Conservation (phyloP, 2,329 filamentous ascomycete species). For the Lachnellula cervina region DNA sequence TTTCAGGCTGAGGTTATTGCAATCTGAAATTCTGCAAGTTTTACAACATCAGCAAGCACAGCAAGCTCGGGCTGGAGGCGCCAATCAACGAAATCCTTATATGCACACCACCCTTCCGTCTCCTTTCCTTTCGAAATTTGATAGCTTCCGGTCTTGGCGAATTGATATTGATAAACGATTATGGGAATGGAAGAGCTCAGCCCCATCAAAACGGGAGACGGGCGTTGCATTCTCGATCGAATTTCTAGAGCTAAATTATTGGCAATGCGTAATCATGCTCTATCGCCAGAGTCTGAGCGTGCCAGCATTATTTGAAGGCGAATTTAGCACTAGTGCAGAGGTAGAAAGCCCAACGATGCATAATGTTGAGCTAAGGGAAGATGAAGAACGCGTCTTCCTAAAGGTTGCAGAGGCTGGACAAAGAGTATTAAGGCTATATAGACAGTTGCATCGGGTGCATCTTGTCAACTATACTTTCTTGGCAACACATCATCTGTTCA, state of each 20-base stretch:
- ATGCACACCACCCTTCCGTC: conserved; percentile 77
- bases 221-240: conserved; percentile 86
- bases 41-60: conserved; percentile 88
- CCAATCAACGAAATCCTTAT: conserved; percentile 61
- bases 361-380: conserved; percentile 64
- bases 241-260: conserved; percentile 93
- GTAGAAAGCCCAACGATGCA: conserved; percentile 59
- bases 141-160: conserved; percentile 84
- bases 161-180: conserved; percentile 79
- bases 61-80: conserved; percentile 61
- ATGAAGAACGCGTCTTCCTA: conserved; percentile 87
- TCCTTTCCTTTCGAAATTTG: conserved; percentile 77
- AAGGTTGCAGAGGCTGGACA: conserved; percentile 95
- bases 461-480: conserved; percentile 95
- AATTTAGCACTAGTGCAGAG: conserved; percentile 63
- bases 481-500: conserved; percentile 93
- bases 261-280: conserved; percentile 94
- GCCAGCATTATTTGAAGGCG: conserved; percentile 76
- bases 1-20: conserved; percentile 78
- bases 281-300: conserved; percentile 88
- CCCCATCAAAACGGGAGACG: conserved; percentile 71
- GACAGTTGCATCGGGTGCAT: conserved; percentile 80
- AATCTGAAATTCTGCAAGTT: conserved; percentile 93
- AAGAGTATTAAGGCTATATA: conserved; percentile 84
- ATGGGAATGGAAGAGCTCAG: conserved; percentile 79